These are phyloP conservation scores for Geranium rotundifolium DNA, from an alignment of 345 rosid species.

Conservation along the genomic window DNA sequence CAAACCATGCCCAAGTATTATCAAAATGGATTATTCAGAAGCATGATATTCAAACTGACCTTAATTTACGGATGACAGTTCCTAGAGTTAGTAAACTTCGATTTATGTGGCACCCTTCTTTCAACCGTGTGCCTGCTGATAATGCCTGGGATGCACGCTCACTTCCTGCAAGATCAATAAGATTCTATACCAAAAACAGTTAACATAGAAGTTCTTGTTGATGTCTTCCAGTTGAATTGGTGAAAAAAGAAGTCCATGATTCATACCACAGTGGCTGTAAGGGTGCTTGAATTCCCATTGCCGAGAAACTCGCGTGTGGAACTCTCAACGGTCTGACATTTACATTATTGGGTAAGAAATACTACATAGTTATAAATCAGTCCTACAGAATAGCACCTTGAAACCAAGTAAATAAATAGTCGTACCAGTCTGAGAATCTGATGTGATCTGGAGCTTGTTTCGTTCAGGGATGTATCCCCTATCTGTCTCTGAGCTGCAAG, in stretches of 20 bases:
- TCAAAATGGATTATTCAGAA: background rate
- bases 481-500: slow-evolving; percentile 85
- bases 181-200: slow-evolving; percentile 42
- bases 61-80: slow-evolving; percentile 87
- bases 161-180: slow-evolving; percentile 94
- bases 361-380: slow-evolving; percentile 2
- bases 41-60: slow-evolving; percentile 31
- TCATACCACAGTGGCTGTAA: slow-evolving; percentile 72
- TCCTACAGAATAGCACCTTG: slow-evolving; percentile 5
- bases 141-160: slow-evolving; percentile 91
- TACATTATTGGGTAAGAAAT: slow-evolving; percentile 4
- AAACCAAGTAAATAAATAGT: slow-evolving; percentile 10
- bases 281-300: slow-evolving; percentile 57
- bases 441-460: slow-evolving; percentile 93
- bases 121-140: slow-evolving; percentile 80
- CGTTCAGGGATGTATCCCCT: slow-evolving; percentile 88
- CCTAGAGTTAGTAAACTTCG: slow-evolving; percentile 87
- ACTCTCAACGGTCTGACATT: slow-evolving; percentile 69
- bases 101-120: slow-evolving; percentile 95
- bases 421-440: slow-evolving; percentile 86
- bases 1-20: background rate
- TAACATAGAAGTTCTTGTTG: background rate
- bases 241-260: background rate
- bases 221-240: background rate
- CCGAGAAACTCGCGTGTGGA: slow-evolving; percentile 51